Conservation (phyloP, 169 alveolate genomes). For the Plasmodium gonderi region DNA sequence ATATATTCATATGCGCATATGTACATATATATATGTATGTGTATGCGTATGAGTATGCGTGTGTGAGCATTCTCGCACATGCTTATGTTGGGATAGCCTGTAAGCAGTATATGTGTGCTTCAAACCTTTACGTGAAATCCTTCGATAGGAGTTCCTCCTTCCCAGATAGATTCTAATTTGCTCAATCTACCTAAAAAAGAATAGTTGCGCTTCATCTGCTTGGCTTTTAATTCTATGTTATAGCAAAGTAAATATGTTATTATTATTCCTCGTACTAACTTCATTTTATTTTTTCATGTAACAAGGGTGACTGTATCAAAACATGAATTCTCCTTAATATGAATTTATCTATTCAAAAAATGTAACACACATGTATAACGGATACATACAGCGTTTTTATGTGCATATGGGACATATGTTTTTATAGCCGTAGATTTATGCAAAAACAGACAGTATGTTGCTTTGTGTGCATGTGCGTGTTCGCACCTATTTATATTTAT, state of each 20-base stretch:
- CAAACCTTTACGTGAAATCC: conserved; percentile 9
- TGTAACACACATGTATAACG: not conserved
- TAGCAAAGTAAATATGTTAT: conserved; percentile 27
- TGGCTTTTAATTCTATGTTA: conserved; percentile 8
- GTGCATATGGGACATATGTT: not conserved
- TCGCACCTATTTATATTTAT: too few relatives aligned
- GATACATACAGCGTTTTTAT: not conserved
- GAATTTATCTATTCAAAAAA: not conserved
- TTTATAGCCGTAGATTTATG: not conserved
- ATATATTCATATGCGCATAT: not conserved
- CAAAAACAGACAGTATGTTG: not conserved
- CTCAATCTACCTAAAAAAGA: not conserved
- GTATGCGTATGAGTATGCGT: not conserved
- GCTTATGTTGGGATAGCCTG: not conserved
- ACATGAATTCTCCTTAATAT: not conserved
- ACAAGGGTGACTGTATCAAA: not conserved
- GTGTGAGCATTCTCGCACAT: not conserved
- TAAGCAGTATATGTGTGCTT: not conserved
- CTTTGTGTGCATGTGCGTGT: conserved; percentile 2
- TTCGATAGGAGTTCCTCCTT: not conserved
- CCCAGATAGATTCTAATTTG: conserved; percentile 10
- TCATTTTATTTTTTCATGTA: conserved; percentile 36
- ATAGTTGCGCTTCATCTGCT: not conserved
- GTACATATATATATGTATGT: not conserved
- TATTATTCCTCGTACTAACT: conserved; percentile 9